phyloP scores from a whole-genome alignment of 2,329 filamentous ascomycete genomes.

The Clonostachys solani region DNA sequence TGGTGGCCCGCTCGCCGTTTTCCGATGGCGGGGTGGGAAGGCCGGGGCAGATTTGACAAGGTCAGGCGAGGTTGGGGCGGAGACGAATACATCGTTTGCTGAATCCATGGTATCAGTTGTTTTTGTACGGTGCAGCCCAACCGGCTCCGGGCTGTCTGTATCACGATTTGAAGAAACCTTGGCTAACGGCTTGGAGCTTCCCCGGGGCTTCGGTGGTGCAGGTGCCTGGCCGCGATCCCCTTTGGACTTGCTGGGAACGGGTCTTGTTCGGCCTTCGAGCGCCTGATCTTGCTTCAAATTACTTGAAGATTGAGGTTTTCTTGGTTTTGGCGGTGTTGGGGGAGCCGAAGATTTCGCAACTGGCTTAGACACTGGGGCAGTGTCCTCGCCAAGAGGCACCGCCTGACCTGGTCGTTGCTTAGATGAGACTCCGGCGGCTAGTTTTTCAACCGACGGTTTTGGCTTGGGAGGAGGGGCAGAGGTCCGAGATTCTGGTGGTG shows the following conservation, averaged over 20 bases:
- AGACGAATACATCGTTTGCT: conserved; percentile 14
- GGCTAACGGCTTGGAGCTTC: conserved; percentile 11
- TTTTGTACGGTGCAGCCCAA: conserved; percentile 3
- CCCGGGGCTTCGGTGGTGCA: conserved; percentile 27
- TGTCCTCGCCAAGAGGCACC: too few species aligned
- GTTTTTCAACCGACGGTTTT: too few species aligned
- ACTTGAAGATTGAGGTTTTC: conserved; percentile 2
- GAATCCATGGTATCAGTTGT: conserved; percentile 10
- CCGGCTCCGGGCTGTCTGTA: not conserved
- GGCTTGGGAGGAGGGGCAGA: not conserved
- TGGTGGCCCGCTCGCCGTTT: conserved; percentile 20
- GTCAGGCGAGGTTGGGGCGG: conserved; percentile 18
- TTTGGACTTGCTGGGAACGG: conserved; percentile 1
- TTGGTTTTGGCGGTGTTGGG: conserved; percentile 4
- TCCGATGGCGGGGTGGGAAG: conserved; percentile 2
- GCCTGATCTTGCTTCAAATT: conserved; percentile 20
- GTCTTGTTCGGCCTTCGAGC: conserved; percentile 18
- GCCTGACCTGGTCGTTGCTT: too few species aligned
- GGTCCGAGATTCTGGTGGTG: not conserved
- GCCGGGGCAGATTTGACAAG: not conserved
- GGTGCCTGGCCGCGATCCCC: conserved; percentile 17
- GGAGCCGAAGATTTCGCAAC: not conserved
- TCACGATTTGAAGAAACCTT: not conserved
- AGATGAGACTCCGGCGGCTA: too few species aligned
- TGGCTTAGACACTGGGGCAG: too few species aligned